These are phyloP conservation scores for Leonotis leonurus DNA, from an alignment of 257 asterid genomes.

Conservation along the genomic window DNA sequence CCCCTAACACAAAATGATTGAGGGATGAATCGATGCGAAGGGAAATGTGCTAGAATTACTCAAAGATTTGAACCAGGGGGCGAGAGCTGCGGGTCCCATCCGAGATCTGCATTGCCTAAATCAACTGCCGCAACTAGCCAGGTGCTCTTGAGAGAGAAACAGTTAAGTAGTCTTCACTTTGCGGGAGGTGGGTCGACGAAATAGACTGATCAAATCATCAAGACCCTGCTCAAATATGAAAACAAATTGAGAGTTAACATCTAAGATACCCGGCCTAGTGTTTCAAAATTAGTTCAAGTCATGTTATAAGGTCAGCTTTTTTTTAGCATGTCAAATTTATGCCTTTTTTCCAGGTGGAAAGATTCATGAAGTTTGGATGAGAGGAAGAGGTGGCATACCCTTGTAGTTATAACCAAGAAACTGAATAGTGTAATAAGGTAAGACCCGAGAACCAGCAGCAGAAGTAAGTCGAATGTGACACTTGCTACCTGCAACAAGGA, in stretches of 20 bases:
- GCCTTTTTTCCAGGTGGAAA: no score
- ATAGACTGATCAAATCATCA: constrained; percentile 79
- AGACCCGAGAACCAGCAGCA: constrained; percentile 79
- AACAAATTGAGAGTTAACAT: background rate
- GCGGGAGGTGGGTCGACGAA: constrained; percentile 89
- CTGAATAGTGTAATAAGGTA: constrained; percentile 77
- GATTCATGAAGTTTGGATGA: background rate
- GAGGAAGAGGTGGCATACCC: constrained; percentile 40
- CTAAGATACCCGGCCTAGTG: background rate
- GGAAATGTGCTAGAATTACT: constrained; percentile 13
- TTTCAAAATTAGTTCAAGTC: background rate
- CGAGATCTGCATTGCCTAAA: constrained; percentile 13
- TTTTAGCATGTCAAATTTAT: no score
- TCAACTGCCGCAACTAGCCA: constrained; percentile 7
- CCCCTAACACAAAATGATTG: constrained; percentile 7
- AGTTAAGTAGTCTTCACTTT: constrained; percentile 59
- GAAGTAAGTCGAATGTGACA: constrained; percentile 81
- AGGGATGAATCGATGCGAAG: background rate
- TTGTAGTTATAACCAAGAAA: constrained; percentile 68
- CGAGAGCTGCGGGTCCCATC: constrained; percentile 15
- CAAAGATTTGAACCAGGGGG: background rate
- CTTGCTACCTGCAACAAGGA: constrained; percentile 82
- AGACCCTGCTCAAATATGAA: constrained; percentile 57
- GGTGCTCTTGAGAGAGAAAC: background rate
- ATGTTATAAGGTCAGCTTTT: background rate